A percentile compares a stretch with the other conserved stretches of the same genome.
Evolutionary conservation across 164 flowering plant genomes (phyloP).

Genomic region (Umbilicus rupestris): DNA sequence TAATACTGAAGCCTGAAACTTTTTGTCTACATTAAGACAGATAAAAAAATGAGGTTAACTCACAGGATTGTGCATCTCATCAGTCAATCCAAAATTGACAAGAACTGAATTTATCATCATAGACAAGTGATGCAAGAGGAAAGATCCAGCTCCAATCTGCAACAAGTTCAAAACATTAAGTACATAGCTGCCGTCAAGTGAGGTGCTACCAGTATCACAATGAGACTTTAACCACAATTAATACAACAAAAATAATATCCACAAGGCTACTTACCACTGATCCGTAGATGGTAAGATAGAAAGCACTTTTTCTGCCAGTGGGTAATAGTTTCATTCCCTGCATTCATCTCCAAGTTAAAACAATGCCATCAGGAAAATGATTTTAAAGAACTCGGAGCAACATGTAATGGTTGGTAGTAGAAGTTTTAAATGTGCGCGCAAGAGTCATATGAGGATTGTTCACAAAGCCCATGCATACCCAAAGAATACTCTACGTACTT

Average conservation of each 20-base stretch:
- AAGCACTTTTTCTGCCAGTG: constrained; percentile 64
- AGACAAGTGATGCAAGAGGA: constrained; percentile 54
- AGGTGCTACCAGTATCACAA: background rate
- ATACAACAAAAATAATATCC: background rate
- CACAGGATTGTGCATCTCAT: constrained; percentile 85
- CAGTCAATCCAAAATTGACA: constrained; percentile 64
- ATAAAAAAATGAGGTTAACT: no score
- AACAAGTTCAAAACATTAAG: constrained; percentile 10
- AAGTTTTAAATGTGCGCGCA: no score
- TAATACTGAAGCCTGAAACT: background rate
- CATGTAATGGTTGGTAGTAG: no score
- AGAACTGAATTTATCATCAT: constrained; percentile 68
- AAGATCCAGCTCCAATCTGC: constrained; percentile 82
- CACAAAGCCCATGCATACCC: no score
- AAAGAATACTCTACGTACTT: no score
- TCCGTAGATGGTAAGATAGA: constrained; percentile 64
- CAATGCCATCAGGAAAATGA: background rate
- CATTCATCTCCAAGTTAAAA: constrained; percentile 13
- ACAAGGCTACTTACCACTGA: constrained; percentile 50
- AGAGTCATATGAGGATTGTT: no score
- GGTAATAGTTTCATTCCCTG: constrained; percentile 90
- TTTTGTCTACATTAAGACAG: background rate
- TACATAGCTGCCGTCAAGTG: background rate
- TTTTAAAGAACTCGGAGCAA: no score
- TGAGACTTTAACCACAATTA: background rate